Evolutionary conservation across 768 basidiomycete genomes (phyloP).

Genomic region (Kwoniella shandongensis): DNA sequence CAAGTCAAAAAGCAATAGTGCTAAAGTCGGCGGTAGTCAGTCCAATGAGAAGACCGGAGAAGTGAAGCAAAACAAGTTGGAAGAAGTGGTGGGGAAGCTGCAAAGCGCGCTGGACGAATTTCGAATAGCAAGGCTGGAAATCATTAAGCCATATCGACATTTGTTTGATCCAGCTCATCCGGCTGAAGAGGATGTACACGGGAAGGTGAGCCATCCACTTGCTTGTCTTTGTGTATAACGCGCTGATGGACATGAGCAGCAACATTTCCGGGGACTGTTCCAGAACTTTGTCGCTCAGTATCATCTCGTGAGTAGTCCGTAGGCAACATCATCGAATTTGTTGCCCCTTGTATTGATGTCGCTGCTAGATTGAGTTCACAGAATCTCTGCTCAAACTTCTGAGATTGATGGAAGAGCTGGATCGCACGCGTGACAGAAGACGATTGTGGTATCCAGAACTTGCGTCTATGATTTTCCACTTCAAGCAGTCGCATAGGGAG

Average conservation of each 20-base stretch:
- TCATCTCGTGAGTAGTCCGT: conserved; percentile 33
- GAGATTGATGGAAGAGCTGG: conserved; percentile 36
- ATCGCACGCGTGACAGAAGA: conserved; percentile 14
- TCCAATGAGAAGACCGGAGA: conserved; percentile 10
- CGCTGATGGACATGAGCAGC: conserved; percentile 13
- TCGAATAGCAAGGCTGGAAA: conserved; percentile 18
- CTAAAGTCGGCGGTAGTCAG: not conserved
- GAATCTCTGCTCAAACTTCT: conserved; percentile 33
- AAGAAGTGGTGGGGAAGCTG: conserved; percentile 15
- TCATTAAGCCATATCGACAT: conserved; percentile 44
- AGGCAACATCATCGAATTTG: not conserved
- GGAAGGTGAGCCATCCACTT: conserved; percentile 17
- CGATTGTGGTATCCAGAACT: conserved; percentile 42
- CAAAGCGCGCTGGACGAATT: conserved; percentile 36
- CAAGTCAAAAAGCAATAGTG: not conserved
- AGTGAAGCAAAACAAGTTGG: conserved; percentile 5
- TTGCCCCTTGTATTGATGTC: not conserved
- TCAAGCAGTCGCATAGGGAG: conserved; percentile 25
- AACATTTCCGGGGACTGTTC: conserved; percentile 43
- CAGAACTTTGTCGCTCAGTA: conserved; percentile 48
- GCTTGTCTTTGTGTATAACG: not conserved
- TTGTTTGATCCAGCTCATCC: conserved; percentile 45
- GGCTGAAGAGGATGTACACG: conserved; percentile 16
- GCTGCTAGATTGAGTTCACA: conserved; percentile 43
- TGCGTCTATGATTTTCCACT: conserved; percentile 20